A percentile compares a stretch with the other conserved stretches of the same genome.
Conservation (phyloP, 2,329 filamentous ascomycete species). For the Paecilomyces variotii region DNA sequence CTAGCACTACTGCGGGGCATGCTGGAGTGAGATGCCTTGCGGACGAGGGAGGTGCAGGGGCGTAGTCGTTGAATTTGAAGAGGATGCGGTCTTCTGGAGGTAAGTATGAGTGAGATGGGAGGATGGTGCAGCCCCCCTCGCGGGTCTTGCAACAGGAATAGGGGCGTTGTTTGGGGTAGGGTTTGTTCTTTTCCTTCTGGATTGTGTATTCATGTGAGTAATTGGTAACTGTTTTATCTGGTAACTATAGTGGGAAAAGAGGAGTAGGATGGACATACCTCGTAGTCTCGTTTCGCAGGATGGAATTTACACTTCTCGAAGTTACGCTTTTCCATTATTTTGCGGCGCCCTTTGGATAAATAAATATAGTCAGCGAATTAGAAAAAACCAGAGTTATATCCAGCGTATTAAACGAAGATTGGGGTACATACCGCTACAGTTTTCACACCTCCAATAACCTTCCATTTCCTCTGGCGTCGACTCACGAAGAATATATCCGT, state of each 20-base stretch:
- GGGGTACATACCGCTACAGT: neutral
- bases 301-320: neutral
- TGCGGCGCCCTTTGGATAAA: neutral
- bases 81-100: neutral
- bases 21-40: neutral
- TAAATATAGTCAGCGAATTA: neutral
- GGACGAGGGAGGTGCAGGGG: neutral
- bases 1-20: slow-evolving; percentile 32
- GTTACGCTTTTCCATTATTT: neutral
- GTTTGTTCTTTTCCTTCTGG: neutral
- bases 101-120: neutral
- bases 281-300: neutral
- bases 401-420: neutral
- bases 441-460: neutral
- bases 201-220: neutral
- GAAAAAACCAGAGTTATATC: neutral
- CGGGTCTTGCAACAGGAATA: neutral
- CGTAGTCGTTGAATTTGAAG: neutral
- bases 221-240: neutral
- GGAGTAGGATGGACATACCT: neutral
- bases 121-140: neutral
- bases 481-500: neutral
- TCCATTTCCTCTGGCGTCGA: neutral
- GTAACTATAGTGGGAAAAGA: no score
- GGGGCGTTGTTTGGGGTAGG: neutral